Evolutionary conservation across 2,329 filamentous ascomycete genomes (phyloP), one percentile per base, ranked within the genome.

Genomic region (Pseudocercospora macadamiae): DNA sequence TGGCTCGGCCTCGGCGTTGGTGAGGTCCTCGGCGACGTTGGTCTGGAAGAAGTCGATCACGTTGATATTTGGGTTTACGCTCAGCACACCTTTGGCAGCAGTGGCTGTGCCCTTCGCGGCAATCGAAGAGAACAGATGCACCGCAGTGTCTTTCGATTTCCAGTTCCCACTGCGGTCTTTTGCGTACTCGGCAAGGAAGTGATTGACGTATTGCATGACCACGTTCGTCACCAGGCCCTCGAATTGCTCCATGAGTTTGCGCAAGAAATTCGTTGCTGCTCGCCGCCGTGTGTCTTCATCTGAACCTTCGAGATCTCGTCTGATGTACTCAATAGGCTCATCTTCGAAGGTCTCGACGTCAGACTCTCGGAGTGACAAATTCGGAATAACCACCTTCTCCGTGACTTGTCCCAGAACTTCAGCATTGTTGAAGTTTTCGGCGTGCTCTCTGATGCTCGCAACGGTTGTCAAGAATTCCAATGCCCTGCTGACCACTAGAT

Each of bases 81-180:
- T 92, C 74, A 93, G 92, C 54, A 97, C 91, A 74, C 96, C 95
- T 68, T 96, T 91, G 0, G 87, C 89, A 6, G 91, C 85, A 2
- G 95, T 97, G 28, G 93, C 87, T 28, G 87, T 85, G 54, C 95
- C 95, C 79, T 96, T 96, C 37, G 93, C 91, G 14, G 95, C 95
- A 67, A 97, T 91, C 3, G 95, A 91, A 34, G 95, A 87, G 80
- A 96, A 99, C 14, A 99, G 85, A 71, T 97, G 97, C 58, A 97
- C 89, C n/a, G 95, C 95, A 0, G 93, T 97, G 71, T 99, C 95
- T 79, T 99, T 99, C 49, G 92, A 88, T 76, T 96, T 96, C 95
- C 95, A 99, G 74, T 96, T 92, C 16, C 83, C 78, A 12, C 78
- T 75, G 39, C 81, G 80, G 62, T 87, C 81, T 74, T 89, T 89